Base-by-base conservation (phyloP, 2,329 filamentous ascomycete genomes). In the Cercospora beticola region DNA sequence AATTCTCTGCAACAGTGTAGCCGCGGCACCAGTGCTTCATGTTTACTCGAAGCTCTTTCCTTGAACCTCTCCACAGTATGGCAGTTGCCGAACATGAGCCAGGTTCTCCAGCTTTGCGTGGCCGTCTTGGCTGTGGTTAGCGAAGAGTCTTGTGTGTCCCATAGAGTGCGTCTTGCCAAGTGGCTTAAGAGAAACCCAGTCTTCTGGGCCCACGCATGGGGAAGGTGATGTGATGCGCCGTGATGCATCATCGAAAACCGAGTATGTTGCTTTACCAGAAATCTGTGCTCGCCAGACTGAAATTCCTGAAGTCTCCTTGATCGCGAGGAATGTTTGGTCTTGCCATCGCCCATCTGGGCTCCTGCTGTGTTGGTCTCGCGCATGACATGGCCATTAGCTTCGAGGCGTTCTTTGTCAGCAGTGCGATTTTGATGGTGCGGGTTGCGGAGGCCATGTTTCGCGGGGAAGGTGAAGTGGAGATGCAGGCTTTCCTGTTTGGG, bases 71-170 rank as follows among this genome's bases (percentile, higher is more conserved):
- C 49, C 49, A 28, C 49, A 16, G 12, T 23, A 3, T 16, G 49
- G 23, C 21, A 23, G 2, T 4, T 68, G 33, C 21, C 49, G 49
- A 52, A 52, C 49, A 28, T 26, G 21, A 54, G 23, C 18, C 49
- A 54, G 49, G 49, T 54, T 54, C 49, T 54, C 49, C 23, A 54
- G 46, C 18, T 49, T 49, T 49, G 46, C 9, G n/a, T 49, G 9
- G 46, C 21, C 46, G 46, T 21, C 46, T 49, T 49, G 46, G 46
- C 46, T 12, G 18, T 49, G 46, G 18, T 49, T 12, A 23, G 46
- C 46, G 21, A 49, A 49, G 46, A 49, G 46, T 68, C 54, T 57
- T 57, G 54, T 57, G n/a, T n/a, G n/a, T n/a, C n/a, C 26, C 54
- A 57, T 57, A 57, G 23, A 28, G 28, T 31, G 26, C 21, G 54